Evolutionary conservation across 2,329 filamentous ascomycete species (phyloP), one percentile per base, ranked within the genome.

Genomic region (Dendryphion nanum): DNA sequence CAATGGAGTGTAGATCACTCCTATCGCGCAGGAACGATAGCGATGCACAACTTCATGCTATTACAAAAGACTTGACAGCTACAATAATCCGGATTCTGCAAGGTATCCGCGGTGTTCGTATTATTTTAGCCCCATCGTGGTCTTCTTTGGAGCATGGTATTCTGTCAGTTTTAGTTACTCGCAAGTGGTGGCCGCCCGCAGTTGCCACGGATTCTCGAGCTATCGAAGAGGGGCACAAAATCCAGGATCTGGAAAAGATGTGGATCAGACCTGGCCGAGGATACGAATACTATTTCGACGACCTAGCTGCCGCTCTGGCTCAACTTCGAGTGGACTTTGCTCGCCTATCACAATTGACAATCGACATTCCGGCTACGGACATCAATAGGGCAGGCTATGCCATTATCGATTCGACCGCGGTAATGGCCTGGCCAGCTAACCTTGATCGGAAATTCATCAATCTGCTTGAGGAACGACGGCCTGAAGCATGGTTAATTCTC

Each of bases 401-500:
- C n/a, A n/a, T n/a, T n/a, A n/a, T 10, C 23, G 23, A 8, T 26
- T 53, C 18, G 53, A 59, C 30, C 55, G 48, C 48, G 29, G 31
- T 53, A 2, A 36, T 63, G 7, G 32, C 42, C 18, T 59, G 50
- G 44, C 38, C 45, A 4, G 37, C 50, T 14, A 13, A 40, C 6
- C 32, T 53, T 23, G 42, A 50, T 6, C 30, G 40, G 3, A 44
- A 43, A 3, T 58, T 53, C 26, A 31, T 54, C 14, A 26, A 39
- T 4, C 37, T 59, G 3, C 34, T 62, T 6, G 57, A 57, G 26
- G 37, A 52, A 29, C 41, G 38, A 3, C 30, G 34, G 6, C 44
- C 51, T 17, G 52, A 60, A 33, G 51, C 57, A 14, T 59, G 55
- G 53, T 47, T 57, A 2, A 46, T 61, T 6, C 29, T 59, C 13